phyloP scores from a whole-genome alignment of 1,139 yeast species.

The Candida dubliniensis region DNA sequence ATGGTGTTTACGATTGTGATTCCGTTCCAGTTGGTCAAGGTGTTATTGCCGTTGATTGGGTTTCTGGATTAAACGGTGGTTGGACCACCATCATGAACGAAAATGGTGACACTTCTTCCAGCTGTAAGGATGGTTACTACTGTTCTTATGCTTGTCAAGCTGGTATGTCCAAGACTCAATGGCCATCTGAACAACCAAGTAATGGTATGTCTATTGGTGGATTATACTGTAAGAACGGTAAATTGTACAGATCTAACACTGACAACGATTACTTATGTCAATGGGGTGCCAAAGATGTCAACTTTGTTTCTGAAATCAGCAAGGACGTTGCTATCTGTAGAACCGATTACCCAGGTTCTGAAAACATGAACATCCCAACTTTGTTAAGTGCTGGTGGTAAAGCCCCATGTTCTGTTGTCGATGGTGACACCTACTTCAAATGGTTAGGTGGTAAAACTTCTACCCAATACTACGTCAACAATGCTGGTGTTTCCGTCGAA shows the following conservation, averaged over 20 bases:
- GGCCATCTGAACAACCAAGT: conserved; percentile 85
- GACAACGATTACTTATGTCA: conserved; percentile 68
- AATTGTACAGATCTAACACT: conserved; percentile 74
- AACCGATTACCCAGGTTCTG: conserved; percentile 99
- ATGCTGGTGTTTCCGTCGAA: conserved; percentile 86
- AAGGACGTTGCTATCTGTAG: conserved; percentile 84
- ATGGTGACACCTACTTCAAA: conserved; percentile 69
- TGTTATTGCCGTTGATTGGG: conserved; percentile 69
- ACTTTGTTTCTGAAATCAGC: conserved; percentile 62
- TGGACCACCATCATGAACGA: conserved; percentile 72
- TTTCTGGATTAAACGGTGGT: conserved; percentile 53
- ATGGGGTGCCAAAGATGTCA: conserved; percentile 75
- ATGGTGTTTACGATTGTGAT: conserved; percentile 76
- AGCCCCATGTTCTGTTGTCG: conserved; percentile 74
- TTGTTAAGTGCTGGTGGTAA: conserved; percentile 66
- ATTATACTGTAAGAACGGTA: conserved; percentile 73
- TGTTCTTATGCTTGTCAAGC: conserved; percentile 97
- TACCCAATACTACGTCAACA: conserved; percentile 94
- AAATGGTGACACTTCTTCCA: conserved; percentile 58
- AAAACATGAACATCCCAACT: conserved; percentile 96
- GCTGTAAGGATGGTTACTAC: conserved; percentile 83
- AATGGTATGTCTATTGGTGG: conserved; percentile 93
- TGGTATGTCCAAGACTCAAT: conserved; percentile 96
- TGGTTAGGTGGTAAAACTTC: conserved; percentile 87
- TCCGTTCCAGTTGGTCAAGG: conserved; percentile 90